These are phyloP conservation scores for Hyparrhenia diplandra DNA, from an alignment of 176 grass and related monocot species.

Conservation along the genomic window DNA sequence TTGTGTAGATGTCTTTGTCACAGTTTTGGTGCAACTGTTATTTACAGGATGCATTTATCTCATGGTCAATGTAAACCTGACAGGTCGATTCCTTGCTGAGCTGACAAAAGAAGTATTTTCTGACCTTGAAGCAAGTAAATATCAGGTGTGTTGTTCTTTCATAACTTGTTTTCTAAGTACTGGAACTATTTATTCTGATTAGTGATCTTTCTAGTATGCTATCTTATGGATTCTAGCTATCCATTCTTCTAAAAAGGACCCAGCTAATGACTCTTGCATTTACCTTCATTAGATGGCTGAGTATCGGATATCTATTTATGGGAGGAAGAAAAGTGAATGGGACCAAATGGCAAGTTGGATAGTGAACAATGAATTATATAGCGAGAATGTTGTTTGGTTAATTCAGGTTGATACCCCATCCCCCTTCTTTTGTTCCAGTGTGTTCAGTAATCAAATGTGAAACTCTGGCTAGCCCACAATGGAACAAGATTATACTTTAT, in stretches of 20 bases:
- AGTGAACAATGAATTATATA: too few species aligned
- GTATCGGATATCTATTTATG: constrained; percentile 91
- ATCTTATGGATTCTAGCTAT: not conserved
- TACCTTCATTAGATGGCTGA: constrained; percentile 72
- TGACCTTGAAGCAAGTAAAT: constrained; percentile 95
- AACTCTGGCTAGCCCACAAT: too few species aligned
- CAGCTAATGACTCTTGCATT: not conserved
- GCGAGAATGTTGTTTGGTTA: too few species aligned
- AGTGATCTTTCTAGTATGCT: not conserved
- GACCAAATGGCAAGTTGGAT: constrained; percentile 42
- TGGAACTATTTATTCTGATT: not conserved
- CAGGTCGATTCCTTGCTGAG: constrained; percentile 87
- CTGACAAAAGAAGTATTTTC: constrained; percentile 90
- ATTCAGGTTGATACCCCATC: too few species aligned
- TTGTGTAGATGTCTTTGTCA: constrained; percentile 13
- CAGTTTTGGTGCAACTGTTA: not conserved
- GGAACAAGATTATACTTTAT: too few species aligned
- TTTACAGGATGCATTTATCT: not conserved
- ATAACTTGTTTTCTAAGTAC: not conserved
- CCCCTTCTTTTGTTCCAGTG: too few species aligned
- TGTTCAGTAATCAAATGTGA: too few species aligned
- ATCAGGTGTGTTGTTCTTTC: constrained; percentile 57
- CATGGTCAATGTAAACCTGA: not conserved
- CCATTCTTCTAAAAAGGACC: not conserved
- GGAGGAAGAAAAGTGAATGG: constrained; percentile 99